Conservation (phyloP, 768 basidiomycete species). For the Chalciporus sphaerocephalus region DNA sequence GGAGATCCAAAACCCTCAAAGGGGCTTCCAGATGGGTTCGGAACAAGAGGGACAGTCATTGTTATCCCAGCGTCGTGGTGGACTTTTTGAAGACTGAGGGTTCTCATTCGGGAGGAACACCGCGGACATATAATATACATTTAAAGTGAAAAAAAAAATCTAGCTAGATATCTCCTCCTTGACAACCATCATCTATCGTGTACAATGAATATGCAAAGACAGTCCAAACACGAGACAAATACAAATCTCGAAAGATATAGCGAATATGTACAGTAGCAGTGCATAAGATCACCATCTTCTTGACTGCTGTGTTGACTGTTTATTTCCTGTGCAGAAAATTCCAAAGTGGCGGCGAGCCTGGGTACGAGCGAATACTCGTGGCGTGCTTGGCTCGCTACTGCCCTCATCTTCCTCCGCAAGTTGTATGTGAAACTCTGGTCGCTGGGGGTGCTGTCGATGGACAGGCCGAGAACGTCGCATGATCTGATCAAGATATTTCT, state of each 20-base stretch:
- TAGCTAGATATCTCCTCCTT: neutral
- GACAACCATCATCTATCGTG: conserved; percentile 3
- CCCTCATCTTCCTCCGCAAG: conserved; percentile 6
- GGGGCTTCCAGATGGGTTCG: neutral
- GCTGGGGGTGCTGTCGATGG: conserved; percentile 23
- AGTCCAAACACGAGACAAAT: conserved; percentile 1
- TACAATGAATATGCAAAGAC: conserved; percentile 3
- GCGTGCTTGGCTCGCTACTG: neutral
- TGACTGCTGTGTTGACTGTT: conserved; percentile 9
- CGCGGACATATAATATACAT: neutral
- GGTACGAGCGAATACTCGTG: conserved; percentile 13
- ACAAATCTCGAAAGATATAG: conserved; percentile 7
- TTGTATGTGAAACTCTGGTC: conserved; percentile 8
- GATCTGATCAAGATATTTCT: conserved; percentile 7
- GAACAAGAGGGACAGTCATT: neutral
- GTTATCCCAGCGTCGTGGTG: conserved; percentile 14
- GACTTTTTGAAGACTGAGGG: conserved; percentile 26
- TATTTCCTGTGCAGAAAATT: conserved; percentile 37
- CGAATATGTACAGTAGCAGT: conserved; percentile 1
- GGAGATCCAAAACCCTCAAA: conserved; percentile 26
- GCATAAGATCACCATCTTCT: conserved; percentile 4
- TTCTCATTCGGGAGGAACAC: neutral
- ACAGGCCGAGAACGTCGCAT: conserved; percentile 21
- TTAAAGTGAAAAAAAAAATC: neutral
- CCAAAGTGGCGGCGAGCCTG: conserved; percentile 28